Evolutionary conservation across 2,329 filamentous ascomycete genomes (phyloP), one percentile per base, ranked within the genome.

Genomic region (Orbilia ellipsospora): DNA sequence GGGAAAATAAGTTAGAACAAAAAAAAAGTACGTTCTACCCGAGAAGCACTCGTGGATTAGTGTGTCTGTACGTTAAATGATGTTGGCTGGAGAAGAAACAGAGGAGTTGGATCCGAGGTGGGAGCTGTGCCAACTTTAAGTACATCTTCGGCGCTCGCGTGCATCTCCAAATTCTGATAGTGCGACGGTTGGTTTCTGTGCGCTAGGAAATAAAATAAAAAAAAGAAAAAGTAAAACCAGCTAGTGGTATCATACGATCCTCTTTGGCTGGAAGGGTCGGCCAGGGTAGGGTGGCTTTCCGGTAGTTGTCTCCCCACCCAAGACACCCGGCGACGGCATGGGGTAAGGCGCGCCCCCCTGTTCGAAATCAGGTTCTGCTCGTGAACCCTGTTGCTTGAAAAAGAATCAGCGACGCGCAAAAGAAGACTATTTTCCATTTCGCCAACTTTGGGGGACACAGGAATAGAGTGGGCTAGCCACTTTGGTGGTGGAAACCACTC

Each of bases 131-230:
- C 72, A 69, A 60, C 64, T 75, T 69, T 75, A 75, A 69, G 72
- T 75, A 75, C 64, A 42, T 62, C 23, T 52, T 59, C 40, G 59
- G 56, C 52, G 40, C 64, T 67, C 64, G 59, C 48, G 54, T 75
- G 72, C 72, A 75, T 75, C 57, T 64, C 64, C 64, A 75, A 75
- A 57, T 75, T 75, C 31, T 48, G 72, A 69, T 75, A 65, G 63
- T 57, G 70, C 70, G 70, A 74, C 70, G 70, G 70, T 73, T 73
- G 50, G 62, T 67, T 63, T 67, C 52, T 57, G 15, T 59, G 51
- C 28, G 44, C 23, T 55, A 6, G 52, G n/a, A 12, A 23, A 18
- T 44, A n/a, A n/a, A n/a, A 48, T 13, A 48, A 55, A 56, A 66
- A 55, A 66, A 48, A 23, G 20, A 56, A 56, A 66, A 55, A 66